Conservation (phyloP, 225 moss, liverwort and hornwort genomes). For the Anthoceros angustus region DNA sequence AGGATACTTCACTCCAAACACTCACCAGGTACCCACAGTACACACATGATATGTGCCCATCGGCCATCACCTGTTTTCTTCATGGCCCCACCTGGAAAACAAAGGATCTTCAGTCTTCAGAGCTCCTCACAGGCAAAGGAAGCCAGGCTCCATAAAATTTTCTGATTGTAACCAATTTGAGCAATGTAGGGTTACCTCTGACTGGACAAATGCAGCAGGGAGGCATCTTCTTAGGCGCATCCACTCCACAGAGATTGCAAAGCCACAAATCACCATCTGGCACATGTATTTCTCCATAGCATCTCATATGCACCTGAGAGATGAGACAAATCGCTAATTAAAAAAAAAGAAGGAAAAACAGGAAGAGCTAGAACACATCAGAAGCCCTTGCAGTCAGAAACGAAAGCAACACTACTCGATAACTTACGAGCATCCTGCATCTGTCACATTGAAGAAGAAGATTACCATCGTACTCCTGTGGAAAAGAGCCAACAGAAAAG, state of each 20-base stretch:
- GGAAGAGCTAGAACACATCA: not conserved
- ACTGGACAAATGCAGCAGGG: constrained; percentile 96
- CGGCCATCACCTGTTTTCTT: constrained; percentile 79
- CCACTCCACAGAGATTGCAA: constrained; percentile 80
- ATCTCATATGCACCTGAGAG: constrained; percentile 69
- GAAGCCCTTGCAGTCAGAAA: not conserved
- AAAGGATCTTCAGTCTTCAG: not conserved
- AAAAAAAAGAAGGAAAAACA: not conserved
- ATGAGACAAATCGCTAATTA: not conserved
- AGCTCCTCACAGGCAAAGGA: not conserved
- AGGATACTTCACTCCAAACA: not conserved
- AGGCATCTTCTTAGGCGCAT: constrained; percentile 61
- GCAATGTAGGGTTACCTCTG: constrained; percentile 22
- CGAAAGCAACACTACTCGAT: not conserved
- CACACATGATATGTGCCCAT: constrained; percentile 92
- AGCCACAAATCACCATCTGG: constrained; percentile 98
- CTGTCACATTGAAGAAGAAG: constrained; percentile 94
- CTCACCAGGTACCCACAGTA: constrained; percentile 90
- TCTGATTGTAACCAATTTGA: not conserved
- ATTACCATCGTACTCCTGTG: constrained; percentile 70
- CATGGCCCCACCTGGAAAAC: constrained; percentile 52
- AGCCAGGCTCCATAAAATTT: not conserved
- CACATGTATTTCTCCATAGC: constrained; percentile 78
- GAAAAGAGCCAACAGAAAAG: not conserved
- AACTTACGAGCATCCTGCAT: constrained; percentile 76